phyloP scores from a whole-genome alignment of 1,284 basidiomycete species.

The Ustilago esculenta region DNA sequence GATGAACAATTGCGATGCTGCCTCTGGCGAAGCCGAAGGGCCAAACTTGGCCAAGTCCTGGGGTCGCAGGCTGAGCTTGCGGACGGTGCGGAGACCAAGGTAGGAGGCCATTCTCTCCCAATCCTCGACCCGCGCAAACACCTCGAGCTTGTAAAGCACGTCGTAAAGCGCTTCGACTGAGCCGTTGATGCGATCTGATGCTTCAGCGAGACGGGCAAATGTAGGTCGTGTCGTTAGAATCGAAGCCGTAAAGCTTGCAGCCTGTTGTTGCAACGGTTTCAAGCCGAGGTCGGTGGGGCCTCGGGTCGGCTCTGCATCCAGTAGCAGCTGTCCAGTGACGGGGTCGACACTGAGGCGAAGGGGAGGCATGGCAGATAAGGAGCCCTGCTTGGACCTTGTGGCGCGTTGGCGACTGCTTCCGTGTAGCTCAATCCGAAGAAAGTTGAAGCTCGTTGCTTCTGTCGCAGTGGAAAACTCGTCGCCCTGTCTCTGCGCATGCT shows the following conservation, averaged over 20 bases:
- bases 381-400: neutral
- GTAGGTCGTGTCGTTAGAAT: slow-evolving; percentile 28
- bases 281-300: slow-evolving; percentile 1
- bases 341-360: slow-evolving; percentile 45
- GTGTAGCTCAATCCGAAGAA: slow-evolving; percentile 30
- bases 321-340: slow-evolving; percentile 37
- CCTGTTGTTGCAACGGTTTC: neutral
- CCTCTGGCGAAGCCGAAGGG: slow-evolving; percentile 22
- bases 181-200: slow-evolving; percentile 47
- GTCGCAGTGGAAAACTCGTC: slow-evolving; percentile 31
- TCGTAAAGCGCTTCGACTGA: slow-evolving; percentile 40
- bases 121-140: slow-evolving; percentile 52
- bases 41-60: slow-evolving; percentile 51
- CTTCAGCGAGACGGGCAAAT: slow-evolving; percentile 32
- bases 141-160: slow-evolving; percentile 44
- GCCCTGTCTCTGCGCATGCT: slow-evolving; percentile 24
- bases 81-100: slow-evolving; percentile 73
- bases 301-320: slow-evolving; percentile 23
- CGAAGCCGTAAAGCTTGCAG: slow-evolving; percentile 29
- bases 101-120: slow-evolving; percentile 59
- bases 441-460: slow-evolving; percentile 23
- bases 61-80: slow-evolving; percentile 74
- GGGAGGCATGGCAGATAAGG: slow-evolving; percentile 18
- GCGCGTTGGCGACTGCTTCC: slow-evolving; percentile 7
- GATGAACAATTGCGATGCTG: slow-evolving; percentile 44